phyloP scores from a whole-genome alignment of 2,329 filamentous ascomycete species.

The Colletotrichum limetticola region DNA sequence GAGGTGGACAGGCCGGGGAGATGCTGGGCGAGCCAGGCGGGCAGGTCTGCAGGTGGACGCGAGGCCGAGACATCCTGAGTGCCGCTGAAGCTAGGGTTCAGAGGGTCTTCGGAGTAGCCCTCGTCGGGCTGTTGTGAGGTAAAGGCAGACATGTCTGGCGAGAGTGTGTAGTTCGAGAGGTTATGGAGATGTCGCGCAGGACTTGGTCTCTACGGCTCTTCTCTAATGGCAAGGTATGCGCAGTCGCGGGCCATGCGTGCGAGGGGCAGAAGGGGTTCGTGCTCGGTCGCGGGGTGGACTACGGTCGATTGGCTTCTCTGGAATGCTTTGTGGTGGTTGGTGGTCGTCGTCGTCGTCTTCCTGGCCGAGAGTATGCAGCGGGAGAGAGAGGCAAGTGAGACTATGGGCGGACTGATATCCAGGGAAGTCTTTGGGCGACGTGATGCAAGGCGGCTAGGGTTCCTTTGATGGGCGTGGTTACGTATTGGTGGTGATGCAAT shows the following conservation, averaged over 20 bases:
- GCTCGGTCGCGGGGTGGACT: not conserved
- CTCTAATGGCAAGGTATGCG: conserved; percentile 5
- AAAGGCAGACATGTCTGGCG: conserved; percentile 28
- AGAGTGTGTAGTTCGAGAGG: not conserved
- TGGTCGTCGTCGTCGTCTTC: not conserved
- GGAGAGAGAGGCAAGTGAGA: not conserved
- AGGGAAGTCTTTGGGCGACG: not conserved
- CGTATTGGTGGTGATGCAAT: not conserved
- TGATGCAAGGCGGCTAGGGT: not conserved
- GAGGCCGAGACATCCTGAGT: conserved; percentile 42
- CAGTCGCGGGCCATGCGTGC: conserved; percentile 27
- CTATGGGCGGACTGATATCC: not conserved
- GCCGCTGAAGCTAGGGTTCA: conserved; percentile 54
- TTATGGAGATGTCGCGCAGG: not conserved
- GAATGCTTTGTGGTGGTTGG: not conserved
- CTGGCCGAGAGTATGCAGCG: not conserved
- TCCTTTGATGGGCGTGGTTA: not conserved
- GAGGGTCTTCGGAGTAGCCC: conserved; percentile 84
- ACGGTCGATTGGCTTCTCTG: not conserved
- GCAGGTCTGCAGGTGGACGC: conserved; percentile 53
- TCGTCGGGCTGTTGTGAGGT: conserved; percentile 76
- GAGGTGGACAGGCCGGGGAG: conserved; percentile 59
- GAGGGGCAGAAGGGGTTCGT: conserved; percentile 21
- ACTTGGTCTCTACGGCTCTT: conserved; percentile 14
- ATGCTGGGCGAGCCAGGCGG: conserved; percentile 61